Evolutionary conservation across 179 eudicot genomes (phyloP), one percentile per base, ranked within the genome.

Genomic region (Carnegiea gigantea): DNA sequence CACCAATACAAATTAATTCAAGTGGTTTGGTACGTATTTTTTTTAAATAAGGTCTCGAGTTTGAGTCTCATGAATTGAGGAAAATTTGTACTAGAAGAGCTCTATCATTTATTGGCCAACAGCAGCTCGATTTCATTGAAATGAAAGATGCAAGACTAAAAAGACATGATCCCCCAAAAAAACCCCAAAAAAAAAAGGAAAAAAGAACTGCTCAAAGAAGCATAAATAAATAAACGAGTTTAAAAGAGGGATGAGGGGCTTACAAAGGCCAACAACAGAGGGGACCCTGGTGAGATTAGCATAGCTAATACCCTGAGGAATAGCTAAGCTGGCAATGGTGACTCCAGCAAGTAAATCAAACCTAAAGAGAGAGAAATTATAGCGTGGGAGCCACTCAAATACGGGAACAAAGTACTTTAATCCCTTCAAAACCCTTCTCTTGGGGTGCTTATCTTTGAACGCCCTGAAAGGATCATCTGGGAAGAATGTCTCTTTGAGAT

Each of bases 251-350:
- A 36, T 17, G 43, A 70, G 21, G 73, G 53, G 75, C 98, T 88
- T 92, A 95, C 98, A 95, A 6, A 95, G 92, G 54, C 98, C 98
- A 68, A 93, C 77, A 49, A 95, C 80, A 10, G 98, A 95, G 82
- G 98, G 93, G 60, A 95, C 26, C 33, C 82, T 86, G 64, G 95
- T 93, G 73, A 95, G 98, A 77, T 95, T 93, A 24, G 98, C 98
- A 9, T 95, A 95, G 85, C 98, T 95, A 81, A 95, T 93, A 38
- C 98, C 98, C 78, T 95, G 98, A 2, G 98, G 98, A 36, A 95
- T 95, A 30, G 98, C 98, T 60, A 95, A 93, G 83, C 98, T 95
- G 54, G 99, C 95, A 57, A 93, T 90, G 70, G 99, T 95, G 75
- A 95, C 79, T 7, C 99, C 99, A 20, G 98, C 94, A 10, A 95